These are phyloP conservation scores for Fraxinus paxiana DNA, from an alignment of 305 asterid species.

Conservation along the genomic window DNA sequence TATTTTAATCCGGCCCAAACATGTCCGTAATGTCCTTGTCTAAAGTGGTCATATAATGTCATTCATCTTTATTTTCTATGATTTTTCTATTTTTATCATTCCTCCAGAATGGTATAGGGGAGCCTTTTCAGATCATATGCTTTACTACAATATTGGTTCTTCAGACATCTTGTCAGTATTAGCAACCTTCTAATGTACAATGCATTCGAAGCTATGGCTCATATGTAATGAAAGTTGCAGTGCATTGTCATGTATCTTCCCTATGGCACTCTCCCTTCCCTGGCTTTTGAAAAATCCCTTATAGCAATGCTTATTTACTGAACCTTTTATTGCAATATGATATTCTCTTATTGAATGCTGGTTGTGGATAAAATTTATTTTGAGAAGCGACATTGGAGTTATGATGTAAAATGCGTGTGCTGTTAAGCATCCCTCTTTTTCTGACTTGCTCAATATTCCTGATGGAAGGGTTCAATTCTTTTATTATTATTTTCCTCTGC, in stretches of 20 bases:
- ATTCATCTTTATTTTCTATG: background rate
- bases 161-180: background rate
- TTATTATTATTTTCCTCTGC: slow-evolving; percentile 17
- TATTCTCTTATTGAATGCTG: background rate
- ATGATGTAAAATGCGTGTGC: background rate
- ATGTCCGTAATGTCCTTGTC: background rate
- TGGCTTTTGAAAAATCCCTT: background rate
- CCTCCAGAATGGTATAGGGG: background rate
- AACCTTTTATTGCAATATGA: background rate
- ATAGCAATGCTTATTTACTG: background rate
- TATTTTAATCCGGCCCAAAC: too few relatives aligned
- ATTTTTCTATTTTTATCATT: background rate
- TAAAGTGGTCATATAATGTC: background rate
- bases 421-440: background rate
- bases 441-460: background rate
- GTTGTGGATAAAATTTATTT: background rate
- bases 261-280: background rate
- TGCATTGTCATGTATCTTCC: background rate
- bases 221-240: background rate
- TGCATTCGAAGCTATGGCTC: background rate
- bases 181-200: background rate
- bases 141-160: background rate
- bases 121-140: background rate
- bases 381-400: background rate
- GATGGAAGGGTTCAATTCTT: slow-evolving; percentile 17